phyloP scores from a whole-genome alignment of 2,329 filamentous ascomycete genomes.

The Coniochaeta sp. region DNA sequence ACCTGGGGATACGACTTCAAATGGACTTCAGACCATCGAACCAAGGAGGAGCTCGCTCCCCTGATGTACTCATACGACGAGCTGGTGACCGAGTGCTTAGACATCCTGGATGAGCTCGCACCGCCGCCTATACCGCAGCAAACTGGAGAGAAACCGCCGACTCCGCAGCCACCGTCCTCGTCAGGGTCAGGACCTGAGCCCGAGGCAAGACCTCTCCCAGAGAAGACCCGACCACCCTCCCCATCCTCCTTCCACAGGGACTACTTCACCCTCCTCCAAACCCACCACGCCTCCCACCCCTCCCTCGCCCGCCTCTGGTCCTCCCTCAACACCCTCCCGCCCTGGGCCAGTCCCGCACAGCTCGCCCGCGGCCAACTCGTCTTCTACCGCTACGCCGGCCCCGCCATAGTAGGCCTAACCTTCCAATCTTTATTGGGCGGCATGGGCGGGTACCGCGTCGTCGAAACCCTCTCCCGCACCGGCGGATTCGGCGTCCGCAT shows the following conservation, averaged over 20 bases:
- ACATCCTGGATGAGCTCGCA: slow-evolving; percentile 55
- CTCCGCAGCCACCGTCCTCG: background rate
- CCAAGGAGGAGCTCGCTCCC: slow-evolving; percentile 49
- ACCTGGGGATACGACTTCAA: slow-evolving; percentile 63
- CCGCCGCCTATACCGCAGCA: slow-evolving; percentile 18
- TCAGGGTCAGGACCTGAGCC: background rate
- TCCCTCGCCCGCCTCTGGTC: slow-evolving; percentile 53
- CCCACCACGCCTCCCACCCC: slow-evolving; percentile 50
- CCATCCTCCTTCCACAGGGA: slow-evolving; percentile 24
- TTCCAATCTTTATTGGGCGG: slow-evolving; percentile 62
- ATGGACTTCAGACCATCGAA: slow-evolving; percentile 59
- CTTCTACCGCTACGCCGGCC: slow-evolving; percentile 69
- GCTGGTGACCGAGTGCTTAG: slow-evolving; percentile 59
- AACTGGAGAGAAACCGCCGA: background rate
- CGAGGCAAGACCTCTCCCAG: background rate
- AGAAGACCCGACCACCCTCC: background rate
- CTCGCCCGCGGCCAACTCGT: slow-evolving; percentile 68
- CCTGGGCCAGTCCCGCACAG: slow-evolving; percentile 74
- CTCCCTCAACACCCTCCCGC: slow-evolving; percentile 59
- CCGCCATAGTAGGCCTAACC: slow-evolving; percentile 55
- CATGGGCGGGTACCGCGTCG: slow-evolving; percentile 65
- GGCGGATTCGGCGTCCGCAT: slow-evolving; percentile 66
- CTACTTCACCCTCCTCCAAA: slow-evolving; percentile 41
- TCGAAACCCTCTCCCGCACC: slow-evolving; percentile 67
- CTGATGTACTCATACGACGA: slow-evolving; percentile 62